These are phyloP conservation scores for Quercus phellos DNA, from an alignment of 331 rosid genomes.

Conservation along the genomic window DNA sequence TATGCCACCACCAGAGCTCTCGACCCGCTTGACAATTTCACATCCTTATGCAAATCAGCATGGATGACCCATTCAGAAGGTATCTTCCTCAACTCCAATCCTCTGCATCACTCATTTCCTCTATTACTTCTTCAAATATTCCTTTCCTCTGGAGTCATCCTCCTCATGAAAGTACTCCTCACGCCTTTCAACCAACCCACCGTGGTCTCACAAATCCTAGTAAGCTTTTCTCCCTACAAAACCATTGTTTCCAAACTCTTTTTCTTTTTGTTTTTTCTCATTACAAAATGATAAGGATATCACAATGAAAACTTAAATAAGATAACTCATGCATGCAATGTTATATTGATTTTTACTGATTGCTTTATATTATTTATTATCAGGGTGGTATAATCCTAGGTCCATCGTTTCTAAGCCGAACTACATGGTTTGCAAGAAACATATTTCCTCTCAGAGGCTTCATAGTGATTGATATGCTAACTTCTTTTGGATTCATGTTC, in stretches of 20 bases:
- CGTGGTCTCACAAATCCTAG: slow-evolving; percentile 26
- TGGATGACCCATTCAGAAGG: background rate
- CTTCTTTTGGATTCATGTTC: slow-evolving; percentile 21
- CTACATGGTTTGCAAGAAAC: background rate
- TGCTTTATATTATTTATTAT: background rate
- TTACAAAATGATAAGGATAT: too few relatives aligned
- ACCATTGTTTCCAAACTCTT: background rate
- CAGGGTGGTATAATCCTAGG: slow-evolving; percentile 39
- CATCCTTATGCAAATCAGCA: slow-evolving; percentile 2
- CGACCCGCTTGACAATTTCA: background rate
- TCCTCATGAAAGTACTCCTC: slow-evolving; percentile 19
- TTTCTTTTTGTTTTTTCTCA: too few relatives aligned
- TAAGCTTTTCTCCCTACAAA: background rate
- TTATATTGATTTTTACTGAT: background rate
- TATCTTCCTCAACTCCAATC: slow-evolving; percentile 6
- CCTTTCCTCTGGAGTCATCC: background rate
- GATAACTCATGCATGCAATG: background rate
- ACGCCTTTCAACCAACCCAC: slow-evolving; percentile 28
- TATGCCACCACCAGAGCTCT: background rate
- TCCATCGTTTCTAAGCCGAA: slow-evolving; percentile 26
- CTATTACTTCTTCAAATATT: slow-evolving; percentile 25
- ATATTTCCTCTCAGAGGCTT: slow-evolving; percentile 32
- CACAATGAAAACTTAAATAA: too few relatives aligned
- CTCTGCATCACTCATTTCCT: slow-evolving; percentile 22
- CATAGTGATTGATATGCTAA: slow-evolving; percentile 19